Conservation (phyloP, 1,284 basidiomycete genomes). For the Rhodotorula sp. region DNA sequence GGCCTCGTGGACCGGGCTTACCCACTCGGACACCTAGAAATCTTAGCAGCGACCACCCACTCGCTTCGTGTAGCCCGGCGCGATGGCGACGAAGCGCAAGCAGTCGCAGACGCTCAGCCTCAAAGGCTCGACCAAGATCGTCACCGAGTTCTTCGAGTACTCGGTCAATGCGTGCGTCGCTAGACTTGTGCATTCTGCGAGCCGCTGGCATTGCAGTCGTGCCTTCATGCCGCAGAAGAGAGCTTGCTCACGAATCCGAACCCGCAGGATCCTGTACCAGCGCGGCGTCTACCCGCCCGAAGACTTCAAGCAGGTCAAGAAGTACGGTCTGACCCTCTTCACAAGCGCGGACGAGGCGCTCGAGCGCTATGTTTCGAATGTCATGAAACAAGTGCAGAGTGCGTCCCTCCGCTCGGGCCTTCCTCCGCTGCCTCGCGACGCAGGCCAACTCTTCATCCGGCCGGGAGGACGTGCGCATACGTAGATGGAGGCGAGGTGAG, state of each 20-base stretch:
- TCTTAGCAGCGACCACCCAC: too few relatives aligned
- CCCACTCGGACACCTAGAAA: too few relatives aligned
- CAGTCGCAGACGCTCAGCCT: slow-evolving; percentile 63
- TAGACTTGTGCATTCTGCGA: not conserved
- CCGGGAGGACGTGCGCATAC: not conserved
- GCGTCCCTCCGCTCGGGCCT: slow-evolving; percentile 48
- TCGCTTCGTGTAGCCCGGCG: too few relatives aligned
- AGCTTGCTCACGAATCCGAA: slow-evolving; percentile 17
- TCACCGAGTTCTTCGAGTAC: slow-evolving; percentile 99
- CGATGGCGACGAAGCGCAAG: slow-evolving; percentile 37
- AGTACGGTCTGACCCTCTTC: slow-evolving; percentile 94
- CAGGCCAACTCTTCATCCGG: too few relatives aligned
- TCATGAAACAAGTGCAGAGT: slow-evolving; percentile 88
- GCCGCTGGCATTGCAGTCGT: not conserved
- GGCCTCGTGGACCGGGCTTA: too few relatives aligned
- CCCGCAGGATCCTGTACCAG: slow-evolving; percentile 85
- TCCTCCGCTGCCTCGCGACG: not conserved
- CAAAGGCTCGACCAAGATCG: slow-evolving; percentile 91
- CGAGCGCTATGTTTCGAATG: slow-evolving; percentile 88
- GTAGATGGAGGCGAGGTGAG: not conserved
- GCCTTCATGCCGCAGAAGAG: not conserved
- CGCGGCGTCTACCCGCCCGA: slow-evolving; percentile 95
- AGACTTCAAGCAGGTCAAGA: slow-evolving; percentile 96
- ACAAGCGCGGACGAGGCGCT: slow-evolving; percentile 90
- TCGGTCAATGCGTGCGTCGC: slow-evolving; percentile 81